Evolutionary conservation across 2,329 filamentous ascomycete species (phyloP).

Genomic region (Fusarium udum): DNA sequence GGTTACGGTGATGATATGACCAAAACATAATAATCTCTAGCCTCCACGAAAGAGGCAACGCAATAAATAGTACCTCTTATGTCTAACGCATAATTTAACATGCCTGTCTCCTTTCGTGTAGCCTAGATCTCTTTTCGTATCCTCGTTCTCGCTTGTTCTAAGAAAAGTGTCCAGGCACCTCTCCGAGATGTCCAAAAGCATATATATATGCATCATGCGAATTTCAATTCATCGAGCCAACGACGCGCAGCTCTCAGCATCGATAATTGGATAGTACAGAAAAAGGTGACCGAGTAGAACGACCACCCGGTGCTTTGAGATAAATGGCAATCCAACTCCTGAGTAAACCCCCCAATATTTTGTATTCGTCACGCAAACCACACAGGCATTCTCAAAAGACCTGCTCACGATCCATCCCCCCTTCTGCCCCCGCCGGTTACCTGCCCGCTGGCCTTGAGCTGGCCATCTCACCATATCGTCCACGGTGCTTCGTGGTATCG

Average conservation of each 20-base stretch:
- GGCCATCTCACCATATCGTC: constrained; percentile 94
- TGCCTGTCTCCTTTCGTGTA: constrained; percentile 18
- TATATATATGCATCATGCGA: constrained; percentile 2
- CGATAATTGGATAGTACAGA: constrained; percentile 18
- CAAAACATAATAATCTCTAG: neutral
- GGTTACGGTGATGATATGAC: neutral
- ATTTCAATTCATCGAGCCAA: constrained; percentile 25
- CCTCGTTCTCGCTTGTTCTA: constrained; percentile 20
- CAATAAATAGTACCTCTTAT: neutral
- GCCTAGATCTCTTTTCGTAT: constrained; percentile 20
- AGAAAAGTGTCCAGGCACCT: constrained; percentile 8
- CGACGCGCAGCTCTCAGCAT: constrained; percentile 26
- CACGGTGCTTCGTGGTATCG: constrained; percentile 92
- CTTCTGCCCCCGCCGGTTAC: constrained; percentile 20
- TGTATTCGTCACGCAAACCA: constrained; percentile 40
- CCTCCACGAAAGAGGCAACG: neutral
- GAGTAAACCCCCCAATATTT: constrained; percentile 32
- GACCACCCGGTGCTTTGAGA: constrained; percentile 25
- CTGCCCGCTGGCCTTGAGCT: constrained; percentile 51
- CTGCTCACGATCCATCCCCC: constrained; percentile 18
- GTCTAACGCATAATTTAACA: constrained; percentile 30
- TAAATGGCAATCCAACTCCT: constrained; percentile 42
- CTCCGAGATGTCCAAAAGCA: neutral
- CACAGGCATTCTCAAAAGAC: constrained; percentile 27
- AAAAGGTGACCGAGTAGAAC: constrained; percentile 19